Percentiles rank a stretch among this genome's conserved stretches.
phyloP scores from a whole-genome alignment of 2,329 filamentous ascomycete species.

The Diaporthe humulicola region DNA sequence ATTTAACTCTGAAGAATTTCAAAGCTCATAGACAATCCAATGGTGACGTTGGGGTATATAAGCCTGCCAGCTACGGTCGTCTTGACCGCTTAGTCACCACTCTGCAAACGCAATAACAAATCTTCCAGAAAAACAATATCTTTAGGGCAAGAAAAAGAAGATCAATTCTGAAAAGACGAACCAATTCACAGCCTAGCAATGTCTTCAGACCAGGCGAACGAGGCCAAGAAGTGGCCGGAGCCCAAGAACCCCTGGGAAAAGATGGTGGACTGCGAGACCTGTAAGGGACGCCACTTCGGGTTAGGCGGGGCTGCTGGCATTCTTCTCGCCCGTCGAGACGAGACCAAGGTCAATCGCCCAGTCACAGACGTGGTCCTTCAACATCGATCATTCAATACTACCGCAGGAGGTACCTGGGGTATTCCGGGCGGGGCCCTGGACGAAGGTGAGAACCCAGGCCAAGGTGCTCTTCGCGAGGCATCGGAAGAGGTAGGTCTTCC shows the following conservation, averaged over 20 bases:
- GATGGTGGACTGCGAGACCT: not conserved
- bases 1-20: not conserved
- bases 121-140: not conserved
- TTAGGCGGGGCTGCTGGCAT: slow-evolving; percentile 15
- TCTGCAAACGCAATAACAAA: not conserved
- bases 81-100: not conserved
- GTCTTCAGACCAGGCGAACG: not conserved
- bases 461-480: slow-evolving; percentile 17
- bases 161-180: not conserved
- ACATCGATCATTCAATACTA: not conserved
- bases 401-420: slow-evolving; percentile 24
- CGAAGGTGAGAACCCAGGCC: not conserved
- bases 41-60: not conserved
- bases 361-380: slow-evolving; percentile 13
- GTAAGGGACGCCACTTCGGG: slow-evolving; percentile 11
- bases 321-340: slow-evolving; percentile 27
- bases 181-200: not conserved
- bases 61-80: not conserved
- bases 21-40: not conserved
- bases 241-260: not conserved
- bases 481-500: slow-evolving; percentile 24
- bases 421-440: slow-evolving; percentile 26
- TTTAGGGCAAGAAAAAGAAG: not conserved
- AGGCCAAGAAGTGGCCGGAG: not conserved
- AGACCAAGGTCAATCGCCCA: not conserved